Percentiles rank a stretch among this genome's conserved stretches.
Evolutionary conservation across 139 green algal genomes (phyloP).

Genomic region (Auxenochlorella pyrenoidosa): DNA sequence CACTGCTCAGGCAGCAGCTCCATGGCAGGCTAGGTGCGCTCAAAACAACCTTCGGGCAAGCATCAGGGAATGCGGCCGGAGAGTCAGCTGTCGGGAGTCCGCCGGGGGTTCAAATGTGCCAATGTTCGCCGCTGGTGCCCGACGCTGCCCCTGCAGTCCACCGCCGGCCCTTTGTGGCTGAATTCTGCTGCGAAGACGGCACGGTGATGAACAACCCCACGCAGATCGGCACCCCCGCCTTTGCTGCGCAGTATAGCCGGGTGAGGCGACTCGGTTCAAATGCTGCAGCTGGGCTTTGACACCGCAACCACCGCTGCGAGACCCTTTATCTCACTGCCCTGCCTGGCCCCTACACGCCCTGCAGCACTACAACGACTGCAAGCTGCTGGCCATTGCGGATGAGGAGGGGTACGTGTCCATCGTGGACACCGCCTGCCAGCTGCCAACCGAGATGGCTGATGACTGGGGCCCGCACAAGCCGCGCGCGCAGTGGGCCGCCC

Average conservation of each 20-base stretch:
- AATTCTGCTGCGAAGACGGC: constrained; percentile 31
- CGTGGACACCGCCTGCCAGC: constrained; percentile 53
- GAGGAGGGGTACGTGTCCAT: constrained; percentile 84
- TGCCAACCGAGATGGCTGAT: constrained; percentile 40
- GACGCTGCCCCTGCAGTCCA: constrained; percentile 26
- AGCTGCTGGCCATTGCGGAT: constrained; percentile 77
- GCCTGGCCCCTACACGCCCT: not conserved
- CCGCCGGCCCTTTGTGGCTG: constrained; percentile 28
- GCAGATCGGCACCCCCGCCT: constrained; percentile 32
- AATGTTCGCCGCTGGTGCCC: not conserved
- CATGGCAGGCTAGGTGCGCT: constrained; percentile 3
- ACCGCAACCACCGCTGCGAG: not conserved
- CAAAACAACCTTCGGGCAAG: not conserved
- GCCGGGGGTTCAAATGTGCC: constrained; percentile 13
- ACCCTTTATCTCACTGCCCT: not conserved
- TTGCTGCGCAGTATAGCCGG: constrained; percentile 48
- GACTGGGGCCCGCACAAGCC: constrained; percentile 40
- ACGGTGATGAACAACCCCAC: constrained; percentile 19
- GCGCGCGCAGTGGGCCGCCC: constrained; percentile 70
- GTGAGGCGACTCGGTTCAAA: constrained; percentile 4
- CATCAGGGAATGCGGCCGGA: too few relatives aligned
- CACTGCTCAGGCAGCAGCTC: not conserved
- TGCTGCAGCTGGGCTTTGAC: not conserved
- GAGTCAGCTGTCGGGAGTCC: not conserved
- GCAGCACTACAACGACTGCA: constrained; percentile 44